Evolutionary conservation across 1,284 basidiomycete species (phyloP), one percentile per base, ranked within the genome.

Genomic region (Xerocomus nothofagi): DNA sequence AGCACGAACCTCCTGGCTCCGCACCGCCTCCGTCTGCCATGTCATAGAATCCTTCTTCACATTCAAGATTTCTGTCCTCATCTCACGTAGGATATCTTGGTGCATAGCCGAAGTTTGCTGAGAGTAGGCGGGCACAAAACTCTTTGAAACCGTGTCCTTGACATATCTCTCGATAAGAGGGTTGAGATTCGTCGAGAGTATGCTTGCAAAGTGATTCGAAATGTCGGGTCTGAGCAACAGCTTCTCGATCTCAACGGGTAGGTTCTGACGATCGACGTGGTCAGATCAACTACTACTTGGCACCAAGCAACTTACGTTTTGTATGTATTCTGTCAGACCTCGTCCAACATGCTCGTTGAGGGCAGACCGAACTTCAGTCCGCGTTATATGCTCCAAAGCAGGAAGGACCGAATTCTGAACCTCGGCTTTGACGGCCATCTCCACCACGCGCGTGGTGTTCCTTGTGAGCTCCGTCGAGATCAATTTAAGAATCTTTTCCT

Each of bases 401-500:
- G 89, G 90, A 15, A 91, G 72, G 12, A 93, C 88, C 0, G 86
- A 88, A 59, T 78, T 83, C 63, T 87, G 86, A 12, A 92, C 83
- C 66, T 91, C 88, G 45, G 73, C 75, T 72, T 88, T 90, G 59
- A 93, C 85, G 9, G 89, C 88, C 73, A 84, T 78, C 70, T 92
- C 89, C 37, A 93, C 88, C 34, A 92, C 86, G 11, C 86, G 80
- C 6, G 87, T 88, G 7, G 89, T 92, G 60, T 91, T 91, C 71
- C 84, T 82, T 7, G 86, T 91, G 46, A 92, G 73, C 66, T 91
- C 88, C 2, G 80, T 88, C 15, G 88, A 91, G 57, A 92, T 91
- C 37, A 92, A 73, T 71, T 91, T 91, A 60, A 92, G 72, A 53
- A 92, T 87, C 68, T 86, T 90, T 70, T 93, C 90, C 68, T 93